phyloP scores from a whole-genome alignment of 306 rosid species.

The Trifolium pratense region DNA sequence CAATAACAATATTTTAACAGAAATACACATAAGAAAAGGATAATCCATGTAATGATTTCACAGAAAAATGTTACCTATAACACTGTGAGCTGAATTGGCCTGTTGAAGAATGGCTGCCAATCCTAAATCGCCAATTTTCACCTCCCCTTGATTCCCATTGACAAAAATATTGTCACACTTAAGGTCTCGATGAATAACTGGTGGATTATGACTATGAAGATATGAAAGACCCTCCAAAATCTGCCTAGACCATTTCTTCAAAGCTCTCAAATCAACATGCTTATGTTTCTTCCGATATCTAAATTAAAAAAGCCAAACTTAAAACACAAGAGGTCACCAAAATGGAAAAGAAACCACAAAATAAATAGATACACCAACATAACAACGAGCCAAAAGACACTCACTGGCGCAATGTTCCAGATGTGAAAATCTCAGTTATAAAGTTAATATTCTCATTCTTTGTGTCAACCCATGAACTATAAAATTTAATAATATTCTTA shows the following conservation, averaged over 20 bases:
- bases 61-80: conserved; percentile 69
- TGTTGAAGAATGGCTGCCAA: conserved; percentile 93
- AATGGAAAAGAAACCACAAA: conserved; percentile 23
- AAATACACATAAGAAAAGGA: conserved; percentile 16
- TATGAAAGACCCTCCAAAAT: conserved; percentile 91
- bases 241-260: conserved; percentile 99
- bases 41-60: conserved; percentile 27
- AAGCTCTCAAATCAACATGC: conserved; percentile 93
- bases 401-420: conserved; percentile 93
- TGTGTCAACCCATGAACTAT: conserved; percentile 86
- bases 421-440: conserved; percentile 95
- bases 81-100: conserved; percentile 94
- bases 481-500: conserved; percentile 89
- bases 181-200: conserved; percentile 94
- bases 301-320: conserved; percentile 38
- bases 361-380: background rate
- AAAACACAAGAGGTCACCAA: conserved; percentile 9
- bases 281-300: conserved; percentile 95
- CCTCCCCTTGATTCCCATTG: conserved; percentile 99
- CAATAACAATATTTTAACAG: conserved; percentile 27
- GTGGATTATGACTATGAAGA: conserved; percentile 95
- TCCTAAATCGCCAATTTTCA: conserved; percentile 96
- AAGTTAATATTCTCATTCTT: conserved; percentile 81
- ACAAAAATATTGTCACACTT: conserved; percentile 97
- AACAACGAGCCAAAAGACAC: conserved; percentile 38